Evolutionary conservation across 192 early-diverging fungal species (phyloP).

Genomic region (Dissophora globulifera): DNA sequence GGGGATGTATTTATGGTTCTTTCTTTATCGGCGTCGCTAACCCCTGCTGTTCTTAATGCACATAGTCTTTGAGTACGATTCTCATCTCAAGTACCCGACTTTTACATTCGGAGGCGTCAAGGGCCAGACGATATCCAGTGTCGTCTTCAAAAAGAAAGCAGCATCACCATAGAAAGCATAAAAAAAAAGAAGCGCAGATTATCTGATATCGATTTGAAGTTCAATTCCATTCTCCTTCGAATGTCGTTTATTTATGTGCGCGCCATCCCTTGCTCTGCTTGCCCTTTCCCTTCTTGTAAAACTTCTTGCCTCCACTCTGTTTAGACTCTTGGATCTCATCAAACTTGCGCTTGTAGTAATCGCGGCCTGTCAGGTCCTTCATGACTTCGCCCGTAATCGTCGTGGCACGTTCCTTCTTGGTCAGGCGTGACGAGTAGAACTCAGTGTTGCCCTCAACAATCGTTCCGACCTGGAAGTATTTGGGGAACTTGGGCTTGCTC

Average conservation of each 20-base stretch:
- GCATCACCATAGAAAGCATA: not conserved
- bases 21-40: not conserved
- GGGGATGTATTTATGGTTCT: too few relatives aligned
- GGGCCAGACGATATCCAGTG: slow-evolving; percentile 89
- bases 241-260: slow-evolving; percentile 44
- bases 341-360: slow-evolving; percentile 91
- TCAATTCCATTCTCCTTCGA: too few relatives aligned
- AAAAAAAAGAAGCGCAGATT: too few relatives aligned
- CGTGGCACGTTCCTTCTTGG: slow-evolving; percentile 83
- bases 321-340: slow-evolving; percentile 75
- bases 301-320: slow-evolving; percentile 63
- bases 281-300: slow-evolving; percentile 63
- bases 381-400: slow-evolving; percentile 92
- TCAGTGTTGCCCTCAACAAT: slow-evolving; percentile 89
- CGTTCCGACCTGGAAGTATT: slow-evolving; percentile 96
- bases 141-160: slow-evolving; percentile 75
- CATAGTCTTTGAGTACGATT: slow-evolving; percentile 68
- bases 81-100: slow-evolving; percentile 81
- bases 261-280: slow-evolving; percentile 59
- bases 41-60: not conserved
- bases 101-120: slow-evolving; percentile 90
- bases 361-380: slow-evolving; percentile 74
- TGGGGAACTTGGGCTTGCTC: slow-evolving; percentile 71
- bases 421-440: slow-evolving; percentile 88
- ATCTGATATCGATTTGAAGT: too few relatives aligned